These are phyloP conservation scores for Ceratobasidium sp. DNA, from an alignment of 1,284 basidiomycete species.

Conservation along the genomic window DNA sequence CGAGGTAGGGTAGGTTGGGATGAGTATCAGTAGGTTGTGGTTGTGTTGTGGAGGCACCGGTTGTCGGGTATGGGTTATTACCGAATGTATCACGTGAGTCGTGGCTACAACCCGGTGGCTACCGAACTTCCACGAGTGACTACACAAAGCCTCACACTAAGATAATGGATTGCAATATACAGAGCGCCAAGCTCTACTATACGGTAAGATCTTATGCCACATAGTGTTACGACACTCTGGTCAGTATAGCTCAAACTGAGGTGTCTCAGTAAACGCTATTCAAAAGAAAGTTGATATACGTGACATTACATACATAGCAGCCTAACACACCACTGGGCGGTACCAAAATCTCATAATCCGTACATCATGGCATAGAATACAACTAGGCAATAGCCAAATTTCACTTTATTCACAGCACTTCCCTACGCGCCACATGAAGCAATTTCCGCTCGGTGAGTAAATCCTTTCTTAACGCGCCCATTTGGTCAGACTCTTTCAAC, in stretches of 20 bases:
- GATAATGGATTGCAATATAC: too few species aligned
- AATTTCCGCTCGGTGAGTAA: constrained; percentile 68
- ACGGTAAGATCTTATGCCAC: too few species aligned
- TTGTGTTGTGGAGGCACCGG: not conserved
- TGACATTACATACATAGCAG: too few species aligned
- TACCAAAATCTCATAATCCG: too few species aligned
- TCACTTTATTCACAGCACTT: constrained; percentile 57
- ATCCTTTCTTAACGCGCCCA: constrained; percentile 67
- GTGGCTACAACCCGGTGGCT: not conserved
- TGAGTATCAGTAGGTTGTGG: not conserved
- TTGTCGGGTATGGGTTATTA: not conserved
- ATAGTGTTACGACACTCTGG: too few species aligned
- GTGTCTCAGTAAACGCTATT: too few species aligned
- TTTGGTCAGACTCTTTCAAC: constrained; percentile 67
- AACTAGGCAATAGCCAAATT: not conserved
- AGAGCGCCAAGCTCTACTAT: too few species aligned
- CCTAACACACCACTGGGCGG: too few species aligned
- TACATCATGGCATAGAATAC: not conserved
- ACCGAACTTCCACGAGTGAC: too few species aligned
- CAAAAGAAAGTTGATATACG: too few species aligned
- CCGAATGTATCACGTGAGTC: not conserved
- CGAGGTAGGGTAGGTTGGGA: not conserved
- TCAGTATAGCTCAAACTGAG: too few species aligned
- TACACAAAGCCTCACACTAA: too few species aligned
- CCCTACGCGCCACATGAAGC: constrained; percentile 66